phyloP scores from a whole-genome alignment of 768 basidiomycete species.

The Boletus pseudo-olivaceus region DNA sequence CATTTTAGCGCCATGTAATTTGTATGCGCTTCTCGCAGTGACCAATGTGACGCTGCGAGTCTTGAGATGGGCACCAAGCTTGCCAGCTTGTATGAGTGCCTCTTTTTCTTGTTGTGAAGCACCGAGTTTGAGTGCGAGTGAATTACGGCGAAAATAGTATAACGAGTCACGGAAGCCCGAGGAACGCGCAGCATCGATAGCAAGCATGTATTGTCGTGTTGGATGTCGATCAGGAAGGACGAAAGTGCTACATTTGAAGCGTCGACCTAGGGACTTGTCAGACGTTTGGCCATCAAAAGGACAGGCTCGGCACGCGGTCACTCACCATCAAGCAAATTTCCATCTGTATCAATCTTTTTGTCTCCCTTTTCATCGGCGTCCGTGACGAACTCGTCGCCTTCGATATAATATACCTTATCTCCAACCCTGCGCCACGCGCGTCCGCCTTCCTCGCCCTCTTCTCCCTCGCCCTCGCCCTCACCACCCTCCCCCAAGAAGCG shows the following conservation, averaged over 20 bases:
- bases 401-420: conserved; percentile 71
- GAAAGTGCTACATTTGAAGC: conserved; percentile 89
- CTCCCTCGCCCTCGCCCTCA: conserved; percentile 37
- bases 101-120: conserved; percentile 92
- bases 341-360: conserved; percentile 84
- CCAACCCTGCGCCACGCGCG: conserved; percentile 74
- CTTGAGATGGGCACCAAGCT: conserved; percentile 83
- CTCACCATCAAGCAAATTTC: conserved; percentile 81
- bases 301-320: neutral
- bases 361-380: conserved; percentile 84
- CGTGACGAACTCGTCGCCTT: conserved; percentile 86
- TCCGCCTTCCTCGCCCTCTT: conserved; percentile 42
- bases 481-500: conserved; percentile 33
- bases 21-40: conserved; percentile 89
- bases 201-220: conserved; percentile 86
- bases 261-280: conserved; percentile 53
- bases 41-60: conserved; percentile 93
- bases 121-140: conserved; percentile 85
- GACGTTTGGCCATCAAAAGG: neutral
- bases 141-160: conserved; percentile 95
- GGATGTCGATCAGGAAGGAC: conserved; percentile 82
- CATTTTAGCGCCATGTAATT: conserved; percentile 90
- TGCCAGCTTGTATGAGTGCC: conserved; percentile 81
- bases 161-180: conserved; percentile 96
- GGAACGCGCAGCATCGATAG: conserved; percentile 94